Evolutionary conservation across 2,329 filamentous ascomycete genomes (phyloP).

Genomic region (Delphinella strobiligena): DNA sequence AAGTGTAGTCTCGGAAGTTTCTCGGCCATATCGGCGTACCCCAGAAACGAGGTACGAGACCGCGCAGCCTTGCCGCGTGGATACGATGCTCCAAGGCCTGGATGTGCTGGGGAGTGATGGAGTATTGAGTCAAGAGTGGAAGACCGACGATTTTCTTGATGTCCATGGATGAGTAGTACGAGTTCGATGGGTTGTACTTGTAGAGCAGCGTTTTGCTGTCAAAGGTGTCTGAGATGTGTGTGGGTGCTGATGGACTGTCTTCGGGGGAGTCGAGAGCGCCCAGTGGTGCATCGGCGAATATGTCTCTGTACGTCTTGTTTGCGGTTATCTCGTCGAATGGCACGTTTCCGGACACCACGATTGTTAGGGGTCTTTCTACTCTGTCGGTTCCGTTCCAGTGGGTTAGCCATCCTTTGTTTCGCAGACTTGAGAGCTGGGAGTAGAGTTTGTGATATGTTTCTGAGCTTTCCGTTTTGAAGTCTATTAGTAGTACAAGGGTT

Average conservation of each 20-base stretch:
- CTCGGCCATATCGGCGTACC: slow-evolving; percentile 47
- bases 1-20: slow-evolving; percentile 41
- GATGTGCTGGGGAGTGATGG: slow-evolving; percentile 26
- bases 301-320: slow-evolving; percentile 30
- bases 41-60: slow-evolving; percentile 50
- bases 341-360: slow-evolving; percentile 42
- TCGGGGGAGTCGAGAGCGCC: background rate
- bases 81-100: slow-evolving; percentile 34
- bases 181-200: slow-evolving; percentile 1
- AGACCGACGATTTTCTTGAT: background rate
- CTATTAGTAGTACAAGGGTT: slow-evolving; percentile 40
- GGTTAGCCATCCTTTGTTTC: slow-evolving; percentile 37
- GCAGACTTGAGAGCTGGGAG: slow-evolving; percentile 33
- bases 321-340: slow-evolving; percentile 35
- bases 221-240: background rate
- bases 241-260: background rate
- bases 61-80: slow-evolving; percentile 25
- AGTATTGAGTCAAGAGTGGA: background rate
- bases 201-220: background rate
- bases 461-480: slow-evolving; percentile 32
- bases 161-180: background rate
- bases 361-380: slow-evolving; percentile 34
- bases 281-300: slow-evolving; percentile 34
- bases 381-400: slow-evolving; percentile 34
- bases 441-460: slow-evolving; percentile 16